Evolutionary conservation across 805 yeast genomes (phyloP), one percentile per base, ranked within the genome.

Genomic region (Lachancea dasiensis): DNA sequence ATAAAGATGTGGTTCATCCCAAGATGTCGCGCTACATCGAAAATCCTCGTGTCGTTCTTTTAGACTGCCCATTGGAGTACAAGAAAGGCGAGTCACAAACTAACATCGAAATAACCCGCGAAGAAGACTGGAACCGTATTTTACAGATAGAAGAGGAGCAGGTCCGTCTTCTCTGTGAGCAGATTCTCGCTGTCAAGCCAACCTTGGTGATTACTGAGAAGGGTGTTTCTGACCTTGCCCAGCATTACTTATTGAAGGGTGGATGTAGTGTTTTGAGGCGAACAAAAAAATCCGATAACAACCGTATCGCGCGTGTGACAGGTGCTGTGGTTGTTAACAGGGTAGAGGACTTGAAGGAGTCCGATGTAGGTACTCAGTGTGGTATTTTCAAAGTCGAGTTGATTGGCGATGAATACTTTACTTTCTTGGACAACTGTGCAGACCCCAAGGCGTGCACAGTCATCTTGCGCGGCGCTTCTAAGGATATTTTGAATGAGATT

Each of bases 41-140:
- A 60, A 84, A 86, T 55, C 99, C 99, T 35, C 76, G 90, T 47
- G 77, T 92, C 39, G 75, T 92, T 14, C 72, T 92, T 49, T 72
- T 92, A 51, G 99, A 92, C 66, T 89, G 97, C 65, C 97, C 99
- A 9, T 72, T 92, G 52, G 99, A 92, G 67, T 92, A 92, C 69
- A 92, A 92, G 69, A 92, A 92, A 73, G 99, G 98, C 48, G 99
- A 92, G 68, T 87, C 97, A 3, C 98, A 92, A 64, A 92, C 97
- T 38, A 90, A 92, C 65, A 86, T 92, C 50, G 99, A 92, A 68
- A 89, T 92, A 63, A 82, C 95, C 30, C 86, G 86, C 55, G 97
- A 90, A 64, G 84, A 79, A 46, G 98, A 92, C 67, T 92, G 97
- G 97, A 81, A 81, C 60, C 78, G 97, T 63, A 77, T 92, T 46